Percentiles rank a stretch among this genome's conserved stretches.
Conservation (phyloP, 352 stramenopile genomes). For the Aphanomyces euteiches region DNA sequence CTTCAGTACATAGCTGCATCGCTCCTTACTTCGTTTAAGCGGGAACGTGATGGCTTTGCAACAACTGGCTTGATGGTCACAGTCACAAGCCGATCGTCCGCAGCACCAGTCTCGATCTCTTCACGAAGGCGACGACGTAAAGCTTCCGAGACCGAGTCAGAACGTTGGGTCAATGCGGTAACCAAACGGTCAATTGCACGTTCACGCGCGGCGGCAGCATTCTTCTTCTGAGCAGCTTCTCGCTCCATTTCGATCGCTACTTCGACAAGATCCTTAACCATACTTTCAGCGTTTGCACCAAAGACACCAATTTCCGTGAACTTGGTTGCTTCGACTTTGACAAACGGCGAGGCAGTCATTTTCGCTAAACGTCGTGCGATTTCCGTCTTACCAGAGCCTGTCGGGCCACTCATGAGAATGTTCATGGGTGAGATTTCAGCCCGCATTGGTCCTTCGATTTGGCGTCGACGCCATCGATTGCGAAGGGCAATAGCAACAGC, state of each 20-base stretch:
- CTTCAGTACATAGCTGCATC: background rate
- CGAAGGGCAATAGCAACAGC: conserved; percentile 97
- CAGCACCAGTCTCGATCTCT: conserved; percentile 54
- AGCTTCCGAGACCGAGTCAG: conserved; percentile 40
- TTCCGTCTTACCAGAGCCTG: conserved; percentile 98
- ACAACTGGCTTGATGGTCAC: conserved; percentile 48
- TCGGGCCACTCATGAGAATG: conserved; percentile 99
- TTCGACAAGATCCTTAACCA: conserved; percentile 98
- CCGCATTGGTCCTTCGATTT: conserved; percentile 90
- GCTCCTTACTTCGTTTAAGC: background rate
- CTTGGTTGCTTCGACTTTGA: conserved; percentile 99
- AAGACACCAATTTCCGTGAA: conserved; percentile 99
- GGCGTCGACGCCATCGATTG: conserved; percentile 97
- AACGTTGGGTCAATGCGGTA: conserved; percentile 47
- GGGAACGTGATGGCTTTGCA: background rate
- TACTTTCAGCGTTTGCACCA: conserved; percentile 98
- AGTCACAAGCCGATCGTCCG: conserved; percentile 49
- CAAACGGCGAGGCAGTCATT: conserved; percentile 95
- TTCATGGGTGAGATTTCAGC: conserved; percentile 97
- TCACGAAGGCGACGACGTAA: conserved; percentile 50
- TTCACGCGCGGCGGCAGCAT: conserved; percentile 77
- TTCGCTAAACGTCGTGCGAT: conserved; percentile 96
- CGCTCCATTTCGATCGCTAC: conserved; percentile 91
- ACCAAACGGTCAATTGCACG: conserved; percentile 91
- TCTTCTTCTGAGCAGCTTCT: conserved; percentile 65